Conservation (phyloP, 352 stramenopile genomes). For the Pythium dissotocum region DNA sequence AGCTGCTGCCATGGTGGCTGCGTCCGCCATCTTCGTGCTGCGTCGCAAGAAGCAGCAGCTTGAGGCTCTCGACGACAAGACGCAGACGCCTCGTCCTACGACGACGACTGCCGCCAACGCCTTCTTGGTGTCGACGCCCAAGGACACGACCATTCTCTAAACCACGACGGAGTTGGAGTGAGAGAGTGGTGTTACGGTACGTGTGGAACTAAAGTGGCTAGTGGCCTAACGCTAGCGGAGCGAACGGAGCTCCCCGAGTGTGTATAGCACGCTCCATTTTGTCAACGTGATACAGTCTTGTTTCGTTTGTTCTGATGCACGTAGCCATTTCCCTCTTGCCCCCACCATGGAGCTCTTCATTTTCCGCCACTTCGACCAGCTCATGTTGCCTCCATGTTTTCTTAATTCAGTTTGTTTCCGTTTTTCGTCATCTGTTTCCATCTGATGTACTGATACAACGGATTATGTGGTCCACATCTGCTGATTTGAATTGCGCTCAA, state of each 20-base stretch:
- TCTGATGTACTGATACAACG: conserved; percentile 12
- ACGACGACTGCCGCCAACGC: conserved; percentile 28
- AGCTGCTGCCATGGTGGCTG: conserved; percentile 46
- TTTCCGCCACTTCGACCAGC: not conserved
- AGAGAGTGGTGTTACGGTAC: not conserved
- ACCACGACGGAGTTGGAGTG: not conserved
- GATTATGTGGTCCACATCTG: conserved; percentile 3
- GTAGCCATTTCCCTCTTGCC: too few relatives aligned
- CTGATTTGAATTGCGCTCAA: conserved; percentile 26
- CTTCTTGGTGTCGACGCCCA: conserved; percentile 54
- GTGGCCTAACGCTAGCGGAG: not conserved
- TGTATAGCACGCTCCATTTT: not conserved
- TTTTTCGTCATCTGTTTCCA: not conserved
- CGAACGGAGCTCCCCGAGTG: conserved; percentile 2
- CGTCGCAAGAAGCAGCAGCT: conserved; percentile 70
- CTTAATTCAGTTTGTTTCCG: not conserved
- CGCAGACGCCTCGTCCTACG: conserved; percentile 42
- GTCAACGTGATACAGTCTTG: conserved; percentile 1
- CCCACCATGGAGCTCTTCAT: not conserved
- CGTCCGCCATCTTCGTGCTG: conserved; percentile 51
- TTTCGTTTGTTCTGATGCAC: not conserved
- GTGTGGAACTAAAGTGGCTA: not conserved
- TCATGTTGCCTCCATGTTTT: not conserved
- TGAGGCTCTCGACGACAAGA: conserved; percentile 65
- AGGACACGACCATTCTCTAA: conserved; percentile 51